These are phyloP conservation scores for Hypoxylon cercidicola DNA, from an alignment of 495 filamentous ascomycete species.

Conservation along the genomic window DNA sequence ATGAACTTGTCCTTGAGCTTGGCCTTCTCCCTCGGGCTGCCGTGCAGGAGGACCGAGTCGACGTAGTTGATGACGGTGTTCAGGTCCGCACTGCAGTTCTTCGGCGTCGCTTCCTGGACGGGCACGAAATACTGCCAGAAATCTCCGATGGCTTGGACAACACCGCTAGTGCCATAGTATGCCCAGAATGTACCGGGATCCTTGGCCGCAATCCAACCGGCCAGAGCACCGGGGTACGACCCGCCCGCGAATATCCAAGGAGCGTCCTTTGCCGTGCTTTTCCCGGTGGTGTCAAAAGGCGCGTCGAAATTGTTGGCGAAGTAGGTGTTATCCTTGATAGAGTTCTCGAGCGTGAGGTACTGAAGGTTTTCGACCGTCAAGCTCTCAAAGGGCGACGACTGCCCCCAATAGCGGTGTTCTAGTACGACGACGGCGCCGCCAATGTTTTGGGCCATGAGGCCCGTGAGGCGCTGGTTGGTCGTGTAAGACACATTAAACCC, in stretches of 20 bases:
- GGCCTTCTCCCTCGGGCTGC: slow-evolving; percentile 56
- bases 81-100: slow-evolving; percentile 72
- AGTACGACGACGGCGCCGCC: slow-evolving; percentile 67
- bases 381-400: slow-evolving; percentile 66
- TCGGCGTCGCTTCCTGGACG: slow-evolving; percentile 68
- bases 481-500: slow-evolving; percentile 65
- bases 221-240: slow-evolving; percentile 71
- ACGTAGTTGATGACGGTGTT: slow-evolving; percentile 65
- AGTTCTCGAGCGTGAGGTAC: slow-evolving; percentile 70
- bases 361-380: slow-evolving; percentile 67
- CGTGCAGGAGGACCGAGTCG: slow-evolving; percentile 58
- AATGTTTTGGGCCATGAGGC: slow-evolving; percentile 63
- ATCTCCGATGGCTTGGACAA: slow-evolving; percentile 70
- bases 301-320: slow-evolving; percentile 68
- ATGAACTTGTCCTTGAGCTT: slow-evolving; percentile 68
- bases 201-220: slow-evolving; percentile 69
- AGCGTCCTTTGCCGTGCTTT: slow-evolving; percentile 63
- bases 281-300: slow-evolving; percentile 65
- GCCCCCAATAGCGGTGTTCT: slow-evolving; percentile 71
- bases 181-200: slow-evolving; percentile 75
- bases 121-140: slow-evolving; percentile 76
- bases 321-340: slow-evolving; percentile 69
- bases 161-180: slow-evolving; percentile 70
- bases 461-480: slow-evolving; percentile 63
- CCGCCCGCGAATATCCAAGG: slow-evolving; percentile 74